Conservation (phyloP, 805 yeast species). For the Starmerella gropengiesseri region DNA sequence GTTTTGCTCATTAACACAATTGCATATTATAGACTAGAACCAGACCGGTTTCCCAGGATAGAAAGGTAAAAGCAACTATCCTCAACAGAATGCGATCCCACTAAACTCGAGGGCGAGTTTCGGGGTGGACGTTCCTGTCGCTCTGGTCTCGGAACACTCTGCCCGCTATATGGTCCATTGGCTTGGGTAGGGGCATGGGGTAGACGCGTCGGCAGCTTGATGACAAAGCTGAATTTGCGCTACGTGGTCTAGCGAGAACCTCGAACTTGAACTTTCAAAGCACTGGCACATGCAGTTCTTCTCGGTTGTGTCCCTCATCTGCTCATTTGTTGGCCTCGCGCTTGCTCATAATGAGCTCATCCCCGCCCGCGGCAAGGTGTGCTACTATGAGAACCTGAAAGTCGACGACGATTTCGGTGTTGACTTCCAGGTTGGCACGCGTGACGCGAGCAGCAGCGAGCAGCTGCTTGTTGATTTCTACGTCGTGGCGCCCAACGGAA, state of each 20-base stretch:
- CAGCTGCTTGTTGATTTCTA: conserved; percentile 49
- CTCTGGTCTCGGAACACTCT: too few species aligned
- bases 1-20: too few species aligned
- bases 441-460: conserved; percentile 40
- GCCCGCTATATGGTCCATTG: too few species aligned
- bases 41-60: too few species aligned
- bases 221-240: conserved; percentile 3
- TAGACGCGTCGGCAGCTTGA: not conserved
- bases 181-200: too few species aligned
- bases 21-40: too few species aligned
- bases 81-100: too few species aligned
- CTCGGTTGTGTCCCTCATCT: conserved; percentile 12
- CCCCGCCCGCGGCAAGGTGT: conserved; percentile 73
- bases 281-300: conserved; percentile 9
- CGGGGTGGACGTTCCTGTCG: too few species aligned
- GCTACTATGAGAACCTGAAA: conserved; percentile 77
- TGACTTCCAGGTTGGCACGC: conserved; percentile 85
- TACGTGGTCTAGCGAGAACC: too few species aligned
- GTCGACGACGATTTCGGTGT: conserved; percentile 78
- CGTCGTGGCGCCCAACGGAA: conserved; percentile 40
- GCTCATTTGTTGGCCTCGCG: conserved; percentile 14
- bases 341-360: conserved; percentile 70
- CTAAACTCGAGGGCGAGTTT: too few species aligned
- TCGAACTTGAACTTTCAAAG: conserved; percentile 1
- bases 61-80: too few species aligned